phyloP scores from a whole-genome alignment of 345 rosid species.

The Brassica incana region DNA sequence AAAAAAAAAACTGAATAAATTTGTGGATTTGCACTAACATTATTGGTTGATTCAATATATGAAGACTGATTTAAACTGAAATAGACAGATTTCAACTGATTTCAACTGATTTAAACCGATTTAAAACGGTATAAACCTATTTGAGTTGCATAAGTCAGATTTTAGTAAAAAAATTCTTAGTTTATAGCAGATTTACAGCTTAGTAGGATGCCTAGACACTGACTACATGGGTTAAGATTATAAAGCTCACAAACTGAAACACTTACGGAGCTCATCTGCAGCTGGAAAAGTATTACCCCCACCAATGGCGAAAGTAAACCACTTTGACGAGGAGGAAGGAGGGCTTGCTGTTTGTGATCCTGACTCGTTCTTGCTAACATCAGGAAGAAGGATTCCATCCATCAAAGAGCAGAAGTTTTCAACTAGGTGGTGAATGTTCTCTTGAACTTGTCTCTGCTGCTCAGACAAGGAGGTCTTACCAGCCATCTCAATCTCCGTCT shows the following conservation, averaged over 20 bases:
- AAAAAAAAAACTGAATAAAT: too few species aligned
- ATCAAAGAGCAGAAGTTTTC: slow-evolving; percentile 57
- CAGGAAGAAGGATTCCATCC: slow-evolving; percentile 68
- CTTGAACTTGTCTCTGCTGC: slow-evolving; percentile 83
- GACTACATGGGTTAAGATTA: too few species aligned
- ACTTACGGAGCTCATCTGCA: slow-evolving; percentile 51
- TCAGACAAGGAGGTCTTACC: slow-evolving; percentile 64
- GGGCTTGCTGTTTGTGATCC: slow-evolving; percentile 24
- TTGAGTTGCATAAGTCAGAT: too few species aligned
- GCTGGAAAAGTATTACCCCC: slow-evolving; percentile 36
- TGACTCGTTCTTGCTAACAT: slow-evolving; percentile 34
- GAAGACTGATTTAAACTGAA: too few species aligned
- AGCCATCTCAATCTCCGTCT: slow-evolving; percentile 86
- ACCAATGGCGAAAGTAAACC: slow-evolving; percentile 82
- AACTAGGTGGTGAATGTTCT: slow-evolving; percentile 72
- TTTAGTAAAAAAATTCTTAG: too few species aligned
- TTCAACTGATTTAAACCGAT: too few species aligned
- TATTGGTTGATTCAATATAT: too few species aligned
- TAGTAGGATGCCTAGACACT: too few species aligned
- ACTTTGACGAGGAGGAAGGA: slow-evolving; percentile 47
- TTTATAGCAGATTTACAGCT: too few species aligned
- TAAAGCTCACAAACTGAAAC: neutral
- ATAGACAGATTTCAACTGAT: too few species aligned
- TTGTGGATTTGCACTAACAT: too few species aligned
- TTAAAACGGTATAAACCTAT: too few species aligned